Percentiles rank a stretch among this genome's conserved stretches.
phyloP scores from a whole-genome alignment of 2,329 filamentous ascomycete genomes.

The Botrytis squamosa region DNA sequence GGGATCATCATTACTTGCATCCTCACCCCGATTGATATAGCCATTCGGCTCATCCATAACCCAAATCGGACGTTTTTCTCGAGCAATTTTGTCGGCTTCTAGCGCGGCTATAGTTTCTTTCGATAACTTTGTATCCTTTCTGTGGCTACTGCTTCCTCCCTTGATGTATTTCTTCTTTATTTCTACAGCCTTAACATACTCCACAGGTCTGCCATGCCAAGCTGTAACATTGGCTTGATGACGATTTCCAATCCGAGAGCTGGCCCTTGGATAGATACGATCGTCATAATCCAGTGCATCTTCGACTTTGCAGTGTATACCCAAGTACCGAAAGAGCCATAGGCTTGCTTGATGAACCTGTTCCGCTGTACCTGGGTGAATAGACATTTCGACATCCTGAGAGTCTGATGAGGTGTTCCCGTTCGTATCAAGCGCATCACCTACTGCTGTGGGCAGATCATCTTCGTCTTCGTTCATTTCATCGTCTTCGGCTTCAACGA shows the following conservation, averaged over 20 bases:
- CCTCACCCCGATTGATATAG: conserved; percentile 81
- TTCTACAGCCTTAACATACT: conserved; percentile 85
- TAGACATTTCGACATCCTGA: conserved; percentile 54
- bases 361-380: conserved; percentile 68
- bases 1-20: conserved; percentile 67
- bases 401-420: conserved; percentile 58
- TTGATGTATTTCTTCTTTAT: conserved; percentile 75
- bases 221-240: conserved; percentile 84
- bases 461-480: conserved; percentile 66
- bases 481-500: conserved; percentile 63
- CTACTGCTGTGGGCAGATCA: conserved; percentile 57
- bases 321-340: conserved; percentile 95
- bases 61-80: conserved; percentile 86
- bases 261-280: conserved; percentile 92
- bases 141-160: conserved; percentile 51
- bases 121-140: conserved; percentile 72
- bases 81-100: conserved; percentile 77
- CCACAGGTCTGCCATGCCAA: conserved; percentile 85
- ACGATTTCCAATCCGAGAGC: conserved; percentile 84
- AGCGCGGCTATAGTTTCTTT: conserved; percentile 78
- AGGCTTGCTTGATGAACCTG: conserved; percentile 90
- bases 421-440: conserved; percentile 52
- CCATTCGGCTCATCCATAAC: conserved; percentile 87
- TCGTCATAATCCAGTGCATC: conserved; percentile 97
- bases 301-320: conserved; percentile 91